phyloP scores from a whole-genome alignment of 192 early-diverging fungal genomes.

The Backusella luteola region DNA sequence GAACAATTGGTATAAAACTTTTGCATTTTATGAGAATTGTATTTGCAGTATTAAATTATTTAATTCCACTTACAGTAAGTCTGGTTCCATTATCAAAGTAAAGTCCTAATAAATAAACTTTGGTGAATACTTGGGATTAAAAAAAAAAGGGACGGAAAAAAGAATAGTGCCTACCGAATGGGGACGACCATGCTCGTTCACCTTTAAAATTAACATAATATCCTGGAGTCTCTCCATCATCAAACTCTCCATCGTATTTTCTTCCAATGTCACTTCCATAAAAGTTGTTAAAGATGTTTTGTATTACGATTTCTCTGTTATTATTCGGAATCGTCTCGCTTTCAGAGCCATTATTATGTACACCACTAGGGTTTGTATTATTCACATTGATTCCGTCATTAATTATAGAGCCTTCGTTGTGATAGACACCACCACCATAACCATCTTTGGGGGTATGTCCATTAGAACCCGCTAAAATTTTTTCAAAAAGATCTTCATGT shows the following conservation, averaged over 20 bases:
- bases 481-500: not conserved
- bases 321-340: not conserved
- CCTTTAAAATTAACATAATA: not conserved
- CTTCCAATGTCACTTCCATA: too few relatives aligned
- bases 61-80: not conserved
- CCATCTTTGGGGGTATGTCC: not conserved
- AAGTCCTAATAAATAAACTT: not conserved
- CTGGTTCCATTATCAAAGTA: not conserved
- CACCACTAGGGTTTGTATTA: not conserved
- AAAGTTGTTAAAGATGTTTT: not conserved
- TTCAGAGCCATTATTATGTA: not conserved
- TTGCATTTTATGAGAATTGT: not conserved
- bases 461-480: not conserved
- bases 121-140: too few relatives aligned
- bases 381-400: not conserved
- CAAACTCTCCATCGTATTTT: not conserved
- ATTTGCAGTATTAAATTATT: not conserved
- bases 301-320: not conserved
- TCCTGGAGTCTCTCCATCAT: not conserved
- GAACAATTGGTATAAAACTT: not conserved
- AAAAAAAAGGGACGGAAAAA: not conserved
- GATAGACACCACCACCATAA: not conserved
- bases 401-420: not conserved
- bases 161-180: not conserved
- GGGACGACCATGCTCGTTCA: not conserved